phyloP scores from a whole-genome alignment of 345 rosid genomes.

The Salix caprea region DNA sequence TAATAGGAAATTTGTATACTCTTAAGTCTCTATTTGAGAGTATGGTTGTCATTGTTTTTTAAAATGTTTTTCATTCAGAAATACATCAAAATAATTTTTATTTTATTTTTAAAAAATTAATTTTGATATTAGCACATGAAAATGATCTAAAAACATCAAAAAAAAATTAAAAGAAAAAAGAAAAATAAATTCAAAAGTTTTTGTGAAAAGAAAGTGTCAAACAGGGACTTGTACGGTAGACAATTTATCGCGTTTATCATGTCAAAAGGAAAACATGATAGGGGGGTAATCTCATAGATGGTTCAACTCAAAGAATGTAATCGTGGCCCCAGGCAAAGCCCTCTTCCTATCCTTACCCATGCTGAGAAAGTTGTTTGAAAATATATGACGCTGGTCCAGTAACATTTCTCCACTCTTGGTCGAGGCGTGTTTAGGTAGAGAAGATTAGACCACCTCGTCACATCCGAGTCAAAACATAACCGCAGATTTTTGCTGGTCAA shows the following conservation, averaged over 20 bases:
- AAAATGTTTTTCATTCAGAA: too few species aligned
- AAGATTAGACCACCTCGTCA: neutral
- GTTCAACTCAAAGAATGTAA: neutral
- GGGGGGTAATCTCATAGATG: neutral
- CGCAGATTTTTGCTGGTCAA: neutral
- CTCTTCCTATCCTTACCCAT: neutral
- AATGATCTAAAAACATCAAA: too few species aligned
- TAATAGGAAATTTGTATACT: neutral
- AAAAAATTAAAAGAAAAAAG: too few species aligned
- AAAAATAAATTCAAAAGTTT: too few species aligned
- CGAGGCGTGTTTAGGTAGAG: too few species aligned
- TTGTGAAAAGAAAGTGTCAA: too few species aligned
- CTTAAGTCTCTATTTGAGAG: too few species aligned
- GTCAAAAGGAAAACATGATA: neutral
- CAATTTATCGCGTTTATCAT: neutral
- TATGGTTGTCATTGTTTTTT: too few species aligned
- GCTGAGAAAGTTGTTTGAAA: neutral
- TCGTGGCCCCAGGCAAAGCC: neutral
- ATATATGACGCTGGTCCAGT: neutral
- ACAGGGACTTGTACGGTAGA: neutral
- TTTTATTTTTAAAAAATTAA: too few species aligned
- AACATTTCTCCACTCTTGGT: too few species aligned
- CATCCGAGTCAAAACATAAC: neutral
- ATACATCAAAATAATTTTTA: too few species aligned
- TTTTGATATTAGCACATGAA: too few species aligned